Conservation (phyloP, 2,329 filamentous ascomycete species). For the Rhinocladiella mackenziei region DNA sequence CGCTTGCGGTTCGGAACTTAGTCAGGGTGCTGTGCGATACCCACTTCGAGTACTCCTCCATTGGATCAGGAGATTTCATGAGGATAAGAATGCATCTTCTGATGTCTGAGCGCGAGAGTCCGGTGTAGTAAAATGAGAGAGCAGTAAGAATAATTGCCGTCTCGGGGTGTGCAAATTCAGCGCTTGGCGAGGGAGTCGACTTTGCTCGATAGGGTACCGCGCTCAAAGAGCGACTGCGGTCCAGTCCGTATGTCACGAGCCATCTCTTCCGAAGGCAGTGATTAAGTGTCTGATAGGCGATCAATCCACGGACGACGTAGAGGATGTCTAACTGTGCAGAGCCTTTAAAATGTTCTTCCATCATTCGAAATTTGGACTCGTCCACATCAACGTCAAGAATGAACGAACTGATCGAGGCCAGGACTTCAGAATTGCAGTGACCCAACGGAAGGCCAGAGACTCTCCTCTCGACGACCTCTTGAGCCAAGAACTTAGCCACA, state of each 20-base stretch:
- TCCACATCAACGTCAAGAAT: slow-evolving; percentile 8
- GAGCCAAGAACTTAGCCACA: slow-evolving; percentile 17
- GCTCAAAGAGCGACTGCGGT: slow-evolving; percentile 51
- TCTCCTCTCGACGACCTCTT: slow-evolving; percentile 17
- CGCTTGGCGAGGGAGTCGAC: slow-evolving; percentile 51
- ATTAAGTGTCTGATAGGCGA: slow-evolving; percentile 52
- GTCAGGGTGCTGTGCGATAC: slow-evolving; percentile 33
- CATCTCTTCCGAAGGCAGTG: slow-evolving; percentile 60
- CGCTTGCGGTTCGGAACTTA: slow-evolving; percentile 42
- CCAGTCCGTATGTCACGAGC: slow-evolving; percentile 62
- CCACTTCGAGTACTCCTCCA: slow-evolving; percentile 45
- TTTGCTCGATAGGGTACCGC: slow-evolving; percentile 60
- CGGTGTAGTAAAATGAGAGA: slow-evolving; percentile 55
- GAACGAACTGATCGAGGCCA: slow-evolving; percentile 10
- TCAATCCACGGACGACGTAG: slow-evolving; percentile 43
- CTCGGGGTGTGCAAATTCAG: slow-evolving; percentile 62
- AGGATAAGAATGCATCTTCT: slow-evolving; percentile 48
- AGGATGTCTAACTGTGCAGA: slow-evolving; percentile 21
- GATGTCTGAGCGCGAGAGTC: slow-evolving; percentile 51
- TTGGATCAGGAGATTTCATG: slow-evolving; percentile 49
- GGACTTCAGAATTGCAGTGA: slow-evolving; percentile 19
- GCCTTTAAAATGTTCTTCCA: slow-evolving; percentile 8
- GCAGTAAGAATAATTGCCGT: slow-evolving; percentile 55
- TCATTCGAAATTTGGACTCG: background rate
- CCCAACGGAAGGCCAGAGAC: slow-evolving; percentile 27